Evolutionary conservation across 179 eudicot genomes (phyloP).

Genomic region (Corrigiola litoralis): DNA sequence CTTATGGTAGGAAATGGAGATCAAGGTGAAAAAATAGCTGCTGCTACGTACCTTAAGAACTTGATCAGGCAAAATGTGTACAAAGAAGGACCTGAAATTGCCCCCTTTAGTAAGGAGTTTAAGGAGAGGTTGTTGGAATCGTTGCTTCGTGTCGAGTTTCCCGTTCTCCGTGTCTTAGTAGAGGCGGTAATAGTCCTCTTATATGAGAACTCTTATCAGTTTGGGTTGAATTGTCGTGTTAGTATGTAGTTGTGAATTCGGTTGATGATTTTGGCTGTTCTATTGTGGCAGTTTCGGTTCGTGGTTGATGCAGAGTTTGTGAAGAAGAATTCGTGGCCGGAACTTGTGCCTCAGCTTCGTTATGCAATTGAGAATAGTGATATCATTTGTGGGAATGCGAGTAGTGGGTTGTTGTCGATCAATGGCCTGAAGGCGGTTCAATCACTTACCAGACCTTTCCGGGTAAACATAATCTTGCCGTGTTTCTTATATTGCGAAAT

Average conservation of each 20-base stretch:
- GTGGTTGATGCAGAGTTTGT: slow-evolving; percentile 61
- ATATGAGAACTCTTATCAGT: background rate
- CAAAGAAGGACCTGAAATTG: slow-evolving; percentile 19
- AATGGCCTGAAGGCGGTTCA: slow-evolving; percentile 66
- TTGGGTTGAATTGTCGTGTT: background rate
- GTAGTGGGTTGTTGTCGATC: slow-evolving; percentile 47
- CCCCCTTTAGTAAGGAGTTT: slow-evolving; percentile 46
- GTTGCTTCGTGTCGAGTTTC: slow-evolving; percentile 45
- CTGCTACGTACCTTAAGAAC: slow-evolving; percentile 79
- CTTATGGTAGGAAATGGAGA: slow-evolving; percentile 35
- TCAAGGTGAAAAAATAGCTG: slow-evolving; percentile 57
- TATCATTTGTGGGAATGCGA: slow-evolving; percentile 33
- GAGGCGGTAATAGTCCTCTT: slow-evolving; percentile 50
- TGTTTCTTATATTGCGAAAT: background rate
- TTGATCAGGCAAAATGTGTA: slow-evolving; percentile 44
- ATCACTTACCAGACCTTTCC: slow-evolving; percentile 57
- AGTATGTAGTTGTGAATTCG: background rate
- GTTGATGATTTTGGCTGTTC: background rate
- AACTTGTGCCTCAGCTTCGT: slow-evolving; percentile 55
- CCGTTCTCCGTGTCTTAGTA: slow-evolving; percentile 55
- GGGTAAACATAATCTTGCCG: slow-evolving; percentile 33
- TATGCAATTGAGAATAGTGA: slow-evolving; percentile 54
- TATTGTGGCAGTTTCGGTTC: slow-evolving; percentile 43
- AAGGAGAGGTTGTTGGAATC: slow-evolving; percentile 48
- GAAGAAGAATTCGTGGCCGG: slow-evolving; percentile 65